These are phyloP conservation scores for Panaeolus cyanescens DNA, from an alignment of 768 basidiomycete genomes.

Conservation along the genomic window DNA sequence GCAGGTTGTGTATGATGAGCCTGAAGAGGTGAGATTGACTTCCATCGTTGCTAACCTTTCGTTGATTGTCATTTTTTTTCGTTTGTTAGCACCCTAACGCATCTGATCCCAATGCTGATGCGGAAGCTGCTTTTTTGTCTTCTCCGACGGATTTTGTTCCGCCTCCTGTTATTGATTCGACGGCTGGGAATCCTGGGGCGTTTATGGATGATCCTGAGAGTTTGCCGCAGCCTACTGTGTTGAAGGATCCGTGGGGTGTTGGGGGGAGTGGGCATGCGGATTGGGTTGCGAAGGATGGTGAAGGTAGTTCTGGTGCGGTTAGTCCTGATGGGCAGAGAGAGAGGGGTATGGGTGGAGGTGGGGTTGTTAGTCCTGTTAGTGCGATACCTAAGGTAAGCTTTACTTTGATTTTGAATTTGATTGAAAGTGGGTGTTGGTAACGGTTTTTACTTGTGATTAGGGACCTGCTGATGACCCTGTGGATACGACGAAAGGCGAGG, in stretches of 20 bases:
- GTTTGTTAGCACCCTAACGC: background rate
- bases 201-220: conserved; percentile 56
- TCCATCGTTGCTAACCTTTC: too few species aligned
- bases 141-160: conserved; percentile 33
- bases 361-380: background rate
- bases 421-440: too few species aligned
- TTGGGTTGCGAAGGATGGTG: background rate
- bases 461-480: background rate
- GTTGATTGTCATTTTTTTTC: background rate
- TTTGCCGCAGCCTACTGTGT: conserved; percentile 32
- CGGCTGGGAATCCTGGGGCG: conserved; percentile 46
- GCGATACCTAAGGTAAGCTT: background rate
- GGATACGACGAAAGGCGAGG: background rate
- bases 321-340: too few species aligned
- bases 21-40: background rate
- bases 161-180: conserved; percentile 40
- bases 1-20: conserved; percentile 1
- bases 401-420: background rate
- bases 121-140: conserved; percentile 13
- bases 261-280: background rate
- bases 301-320: too few species aligned
- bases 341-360: background rate
- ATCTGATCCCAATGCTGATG: conserved; percentile 11
- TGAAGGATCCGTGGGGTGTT: conserved; percentile 26
- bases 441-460: background rate